Evolutionary conservation across 495 filamentous ascomycete species (phyloP).

Genomic region (Penicillium chermesinum): DNA sequence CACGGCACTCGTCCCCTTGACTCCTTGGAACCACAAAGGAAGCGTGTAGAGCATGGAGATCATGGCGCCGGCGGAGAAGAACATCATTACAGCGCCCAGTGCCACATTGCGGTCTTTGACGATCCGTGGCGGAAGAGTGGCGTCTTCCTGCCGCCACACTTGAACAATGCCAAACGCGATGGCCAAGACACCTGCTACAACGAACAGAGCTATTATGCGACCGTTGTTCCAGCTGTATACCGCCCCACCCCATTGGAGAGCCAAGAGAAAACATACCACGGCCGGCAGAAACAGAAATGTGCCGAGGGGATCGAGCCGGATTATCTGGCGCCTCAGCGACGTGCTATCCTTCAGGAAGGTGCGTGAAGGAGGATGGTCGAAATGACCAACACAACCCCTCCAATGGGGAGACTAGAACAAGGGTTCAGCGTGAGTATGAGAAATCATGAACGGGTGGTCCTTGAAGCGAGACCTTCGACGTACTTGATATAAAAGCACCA

Average conservation of each 20-base stretch:
- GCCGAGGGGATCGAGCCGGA: slow-evolving; percentile 33
- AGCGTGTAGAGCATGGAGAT: slow-evolving; percentile 54
- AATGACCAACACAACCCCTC: slow-evolving; percentile 44
- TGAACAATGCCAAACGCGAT: slow-evolving; percentile 45
- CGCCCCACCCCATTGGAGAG: slow-evolving; percentile 23
- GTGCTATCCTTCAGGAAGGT: slow-evolving; percentile 13
- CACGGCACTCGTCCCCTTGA: slow-evolving; percentile 26
- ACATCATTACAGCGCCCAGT: slow-evolving; percentile 35
- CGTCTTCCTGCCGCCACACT: slow-evolving; percentile 36
- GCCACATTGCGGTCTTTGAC: slow-evolving; percentile 52
- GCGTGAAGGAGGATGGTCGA: slow-evolving; percentile 44
- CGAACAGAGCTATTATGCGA: slow-evolving; percentile 39
- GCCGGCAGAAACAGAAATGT: slow-evolving; percentile 35
- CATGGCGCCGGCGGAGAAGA: slow-evolving; percentile 21
- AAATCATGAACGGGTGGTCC: not conserved
- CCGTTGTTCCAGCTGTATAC: slow-evolving; percentile 20
- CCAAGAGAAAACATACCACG: slow-evolving; percentile 31
- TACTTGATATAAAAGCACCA: slow-evolving; percentile 62
- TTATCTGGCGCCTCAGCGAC: slow-evolving; percentile 28
- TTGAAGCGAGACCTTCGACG: no score
- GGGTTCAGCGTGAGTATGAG: not conserved
- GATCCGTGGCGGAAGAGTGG: slow-evolving; percentile 52
- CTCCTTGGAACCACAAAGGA: slow-evolving; percentile 75
- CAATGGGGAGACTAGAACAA: slow-evolving; percentile 44
- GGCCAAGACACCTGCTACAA: slow-evolving; percentile 41